phyloP scores from a whole-genome alignment of 106 monocot species.

The Xerophyta viscosa region DNA sequence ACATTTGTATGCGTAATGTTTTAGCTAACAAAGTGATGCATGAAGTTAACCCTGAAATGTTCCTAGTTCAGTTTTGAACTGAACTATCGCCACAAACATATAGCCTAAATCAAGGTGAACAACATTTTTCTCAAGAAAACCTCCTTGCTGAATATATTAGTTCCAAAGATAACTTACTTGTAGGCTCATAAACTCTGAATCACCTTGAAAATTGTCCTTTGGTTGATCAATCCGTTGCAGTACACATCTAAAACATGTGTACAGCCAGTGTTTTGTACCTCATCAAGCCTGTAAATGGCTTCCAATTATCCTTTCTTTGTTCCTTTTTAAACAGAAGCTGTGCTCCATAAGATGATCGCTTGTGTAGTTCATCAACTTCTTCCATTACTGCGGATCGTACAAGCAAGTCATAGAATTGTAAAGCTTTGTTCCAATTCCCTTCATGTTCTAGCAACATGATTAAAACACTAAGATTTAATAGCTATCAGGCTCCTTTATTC shows the following conservation, averaged over 20 bases:
- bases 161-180: constrained; percentile 41
- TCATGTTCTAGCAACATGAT: too few relatives aligned
- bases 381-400: constrained; percentile 39
- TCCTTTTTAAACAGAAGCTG: constrained; percentile 8
- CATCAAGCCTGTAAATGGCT: constrained; percentile 75
- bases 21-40: too few relatives aligned
- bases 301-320: constrained; percentile 32
- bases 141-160: too few relatives aligned
- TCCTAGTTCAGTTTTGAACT: too few relatives aligned
- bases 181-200: constrained; percentile 69
- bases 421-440: constrained; percentile 88
- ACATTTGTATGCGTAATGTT: too few relatives aligned
- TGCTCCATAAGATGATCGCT: constrained; percentile 6
- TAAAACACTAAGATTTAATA: too few relatives aligned
- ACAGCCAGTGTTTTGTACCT: constrained; percentile 93
- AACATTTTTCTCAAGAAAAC: too few relatives aligned
- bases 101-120: too few relatives aligned
- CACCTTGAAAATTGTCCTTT: constrained; percentile 47
- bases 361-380: constrained; percentile 9
- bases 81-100: too few relatives aligned
- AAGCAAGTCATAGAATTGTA: constrained; percentile 86
- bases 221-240: constrained; percentile 58
- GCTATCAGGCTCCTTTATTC: constrained; percentile 93
- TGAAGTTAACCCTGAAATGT: too few relatives aligned
- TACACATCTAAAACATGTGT: constrained; percentile 80